Percentiles rank a stretch among this genome's conserved stretches.
Evolutionary conservation across 768 basidiomycete genomes (phyloP).

Genomic region (Filobasidium floriforme): DNA sequence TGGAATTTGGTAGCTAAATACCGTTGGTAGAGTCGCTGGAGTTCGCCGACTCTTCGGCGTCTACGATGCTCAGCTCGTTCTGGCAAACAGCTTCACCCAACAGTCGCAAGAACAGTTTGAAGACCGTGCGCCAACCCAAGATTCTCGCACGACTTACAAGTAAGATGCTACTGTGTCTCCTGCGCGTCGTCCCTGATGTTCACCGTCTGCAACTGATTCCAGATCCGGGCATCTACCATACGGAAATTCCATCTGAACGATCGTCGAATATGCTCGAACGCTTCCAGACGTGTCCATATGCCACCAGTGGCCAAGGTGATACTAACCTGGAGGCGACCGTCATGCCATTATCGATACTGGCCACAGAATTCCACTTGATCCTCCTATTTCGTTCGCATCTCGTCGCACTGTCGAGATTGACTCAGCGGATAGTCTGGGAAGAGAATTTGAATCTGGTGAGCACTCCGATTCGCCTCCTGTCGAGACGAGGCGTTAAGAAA

Average conservation of each 20-base stretch:
- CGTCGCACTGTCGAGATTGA: constrained; percentile 66
- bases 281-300: too few species aligned
- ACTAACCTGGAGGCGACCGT: constrained; percentile 22
- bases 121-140: not conserved
- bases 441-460: constrained; percentile 72
- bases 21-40: too few species aligned
- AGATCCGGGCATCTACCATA: too few species aligned
- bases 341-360: constrained; percentile 46
- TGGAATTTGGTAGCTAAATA: too few species aligned
- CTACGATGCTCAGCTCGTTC: constrained; percentile 9
- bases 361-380: constrained; percentile 90
- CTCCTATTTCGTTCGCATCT: constrained; percentile 73
- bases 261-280: too few species aligned
- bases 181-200: too few species aligned
- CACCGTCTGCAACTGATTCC: too few species aligned
- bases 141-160: constrained; percentile 84
- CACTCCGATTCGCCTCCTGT: constrained; percentile 4
- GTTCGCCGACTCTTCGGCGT: constrained; percentile 53
- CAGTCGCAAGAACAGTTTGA: constrained; percentile 3
- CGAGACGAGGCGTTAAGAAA: not conserved
- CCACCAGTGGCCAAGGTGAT: too few species aligned
- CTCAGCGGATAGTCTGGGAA: constrained; percentile 75
- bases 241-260: too few species aligned
- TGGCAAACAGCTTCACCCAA: constrained; percentile 2
- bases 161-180: constrained; percentile 40